These are phyloP conservation scores for Cronartium quercuum DNA, from an alignment of 1,284 basidiomycete species.

Conservation along the genomic window DNA sequence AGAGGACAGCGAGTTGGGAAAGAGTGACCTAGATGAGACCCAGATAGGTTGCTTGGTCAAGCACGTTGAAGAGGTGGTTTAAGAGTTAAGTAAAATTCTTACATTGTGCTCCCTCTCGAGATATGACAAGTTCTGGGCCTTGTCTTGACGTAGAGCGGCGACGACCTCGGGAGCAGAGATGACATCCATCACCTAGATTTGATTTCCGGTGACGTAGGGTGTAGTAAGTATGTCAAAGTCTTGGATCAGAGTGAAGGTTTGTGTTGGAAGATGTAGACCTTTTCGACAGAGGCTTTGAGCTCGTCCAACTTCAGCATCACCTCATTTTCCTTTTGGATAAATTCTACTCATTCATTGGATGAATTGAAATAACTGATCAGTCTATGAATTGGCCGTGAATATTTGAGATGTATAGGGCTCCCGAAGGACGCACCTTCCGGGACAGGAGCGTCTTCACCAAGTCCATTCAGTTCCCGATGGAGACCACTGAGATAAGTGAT, in stretches of 20 bases:
- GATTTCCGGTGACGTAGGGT: conserved; percentile 7
- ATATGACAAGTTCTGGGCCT: conserved; percentile 89
- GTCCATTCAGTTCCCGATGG: conserved; percentile 44
- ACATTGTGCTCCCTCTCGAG: conserved; percentile 89
- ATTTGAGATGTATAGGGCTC: not conserved
- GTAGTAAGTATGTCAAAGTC: not conserved
- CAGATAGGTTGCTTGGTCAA: too few relatives aligned
- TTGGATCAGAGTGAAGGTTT: not conserved
- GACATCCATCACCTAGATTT: conserved; percentile 72
- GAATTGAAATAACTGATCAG: not conserved
- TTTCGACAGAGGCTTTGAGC: conserved; percentile 30
- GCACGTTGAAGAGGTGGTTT: not conserved
- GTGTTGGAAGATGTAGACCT: conserved; percentile 1
- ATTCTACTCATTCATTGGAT: conserved; percentile 1
- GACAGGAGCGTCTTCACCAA: conserved; percentile 22
- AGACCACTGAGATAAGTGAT: conserved; percentile 62
- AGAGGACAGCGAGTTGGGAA: conserved; percentile 90
- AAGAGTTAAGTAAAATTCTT: conserved; percentile 46
- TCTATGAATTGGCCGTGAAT: not conserved
- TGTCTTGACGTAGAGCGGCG: conserved; percentile 69
- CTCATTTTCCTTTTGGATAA: conserved; percentile 33
- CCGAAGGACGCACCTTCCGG: conserved; percentile 11
- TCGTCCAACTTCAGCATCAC: conserved; percentile 35
- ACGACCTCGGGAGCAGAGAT: conserved; percentile 95
- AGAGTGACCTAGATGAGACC: conserved; percentile 64